Base-by-base conservation (phyloP, 805 yeast genomes). In the Yarrowia porcina region DNA sequence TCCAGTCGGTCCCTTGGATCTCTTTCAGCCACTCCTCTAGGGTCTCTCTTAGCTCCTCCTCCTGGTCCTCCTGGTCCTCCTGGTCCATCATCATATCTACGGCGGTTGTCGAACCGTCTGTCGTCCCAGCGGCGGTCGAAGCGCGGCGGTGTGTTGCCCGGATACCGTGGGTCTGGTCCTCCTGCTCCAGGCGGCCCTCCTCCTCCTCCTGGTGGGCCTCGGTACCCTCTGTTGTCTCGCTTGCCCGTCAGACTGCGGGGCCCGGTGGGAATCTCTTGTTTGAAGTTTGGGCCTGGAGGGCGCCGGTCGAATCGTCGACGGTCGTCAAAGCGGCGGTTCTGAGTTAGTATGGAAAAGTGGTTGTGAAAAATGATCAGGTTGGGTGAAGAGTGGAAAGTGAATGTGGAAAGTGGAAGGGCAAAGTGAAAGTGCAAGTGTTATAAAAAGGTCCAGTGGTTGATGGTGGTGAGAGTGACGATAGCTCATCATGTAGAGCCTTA, bases 181-280 rank as follows among this genome's bases (percentile, higher is more conserved):
- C 32, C 32, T 4, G 39, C 41, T 12, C 57, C 57, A 11, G 57
- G 57, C 0, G 57, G 57, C 11, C 45, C 45, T 41, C 54, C 54
- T 47, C 38, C 54, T 17, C 33, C 54, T 17, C 49, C 49, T 13
- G 49, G 49, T 27, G 62, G 62, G 18, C 59, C 65, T 2, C 63
- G 64, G 41, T 60, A 54, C 20, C 62, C 50, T 18, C 63, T 33
- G 21, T 61, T 32, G 20, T 36, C 64, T 38, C 65, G 60, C 21
- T 63, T 65, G 39, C 67, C 64, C 18, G 61, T 35, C 23, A 33
- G 38, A 12, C 62, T 50, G 28, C 47, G 61, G 27, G 49, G 49
- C 2, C 61, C 61, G 3, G 61, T 39, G 61, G 49, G 47, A 28
- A 41, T 39, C 30, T 56, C 61, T 13, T 13, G 38, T 41, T 56